Conservation (phyloP, 2,329 filamentous ascomycete species). For the Paecilomyces niveus region DNA sequence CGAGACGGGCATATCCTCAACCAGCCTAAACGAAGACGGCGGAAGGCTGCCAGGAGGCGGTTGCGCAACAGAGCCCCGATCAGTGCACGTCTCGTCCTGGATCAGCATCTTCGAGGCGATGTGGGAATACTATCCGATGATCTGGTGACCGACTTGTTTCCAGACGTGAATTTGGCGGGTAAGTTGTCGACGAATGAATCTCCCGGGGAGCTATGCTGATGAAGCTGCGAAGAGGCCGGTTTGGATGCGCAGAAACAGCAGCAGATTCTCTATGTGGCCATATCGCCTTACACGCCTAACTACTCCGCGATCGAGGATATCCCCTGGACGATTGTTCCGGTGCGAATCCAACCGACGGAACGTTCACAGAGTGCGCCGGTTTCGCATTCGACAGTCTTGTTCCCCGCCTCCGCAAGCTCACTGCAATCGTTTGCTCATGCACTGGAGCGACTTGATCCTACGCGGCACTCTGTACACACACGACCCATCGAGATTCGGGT, state of each 20-base stretch:
- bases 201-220: constrained; percentile 3
- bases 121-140: constrained; percentile 81
- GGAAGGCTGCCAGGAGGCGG: constrained; percentile 38
- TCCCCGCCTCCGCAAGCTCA: constrained; percentile 64
- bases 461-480: constrained; percentile 64
- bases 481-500: constrained; percentile 77
- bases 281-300: constrained; percentile 39
- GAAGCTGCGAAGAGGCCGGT: constrained; percentile 4
- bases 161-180: constrained; percentile 48
- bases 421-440: constrained; percentile 73
- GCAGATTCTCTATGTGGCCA: constrained; percentile 37
- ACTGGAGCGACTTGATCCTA: constrained; percentile 66
- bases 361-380: constrained; percentile 52
- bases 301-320: constrained; percentile 48
- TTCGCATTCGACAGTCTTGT: constrained; percentile 69
- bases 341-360: constrained; percentile 46
- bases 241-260: constrained; percentile 14
- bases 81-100: constrained; percentile 72
- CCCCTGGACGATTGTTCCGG: constrained; percentile 79
- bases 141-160: constrained; percentile 74
- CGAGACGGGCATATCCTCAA: constrained; percentile 31
- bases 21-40: constrained; percentile 46
- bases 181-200: constrained; percentile 7
- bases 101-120: constrained; percentile 78
- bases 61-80: constrained; percentile 62